Percentiles rank a stretch among this genome's conserved stretches.
Evolutionary conservation across 2,329 filamentous ascomycete genomes (phyloP).

Genomic region (Alternaria longipes): DNA sequence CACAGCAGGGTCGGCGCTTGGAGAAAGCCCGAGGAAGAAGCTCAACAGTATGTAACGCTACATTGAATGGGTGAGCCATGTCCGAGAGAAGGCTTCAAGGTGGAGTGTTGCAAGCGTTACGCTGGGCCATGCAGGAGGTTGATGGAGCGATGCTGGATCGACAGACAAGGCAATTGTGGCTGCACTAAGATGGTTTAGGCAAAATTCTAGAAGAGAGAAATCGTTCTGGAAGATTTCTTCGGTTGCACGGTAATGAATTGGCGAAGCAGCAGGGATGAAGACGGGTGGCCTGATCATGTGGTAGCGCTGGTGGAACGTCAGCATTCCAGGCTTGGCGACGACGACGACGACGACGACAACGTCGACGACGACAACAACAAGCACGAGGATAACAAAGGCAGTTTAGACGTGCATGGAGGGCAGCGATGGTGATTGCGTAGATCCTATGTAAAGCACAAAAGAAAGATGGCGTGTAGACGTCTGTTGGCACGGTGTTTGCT

Average conservation of each 20-base stretch:
- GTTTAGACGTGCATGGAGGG: neutral
- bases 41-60: constrained; percentile 31
- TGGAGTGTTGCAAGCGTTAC: constrained; percentile 24
- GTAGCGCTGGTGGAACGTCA: constrained; percentile 35
- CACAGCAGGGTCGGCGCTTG: constrained; percentile 10
- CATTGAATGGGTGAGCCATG: constrained; percentile 13
- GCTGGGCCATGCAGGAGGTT: constrained; percentile 25
- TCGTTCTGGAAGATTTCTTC: constrained; percentile 32
- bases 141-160: constrained; percentile 31
- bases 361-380: too few species aligned
- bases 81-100: constrained; percentile 23
- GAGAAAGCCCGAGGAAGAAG: constrained; percentile 16
- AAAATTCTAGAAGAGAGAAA: constrained; percentile 46
- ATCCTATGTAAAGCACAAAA: neutral
- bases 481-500: neutral
- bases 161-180: constrained; percentile 31
- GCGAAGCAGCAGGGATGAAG: constrained; percentile 1
- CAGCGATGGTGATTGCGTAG: constrained; percentile 1
- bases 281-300: constrained; percentile 20
- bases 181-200: constrained; percentile 33
- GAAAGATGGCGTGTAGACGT: constrained; percentile 7
- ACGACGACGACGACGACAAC: neutral
- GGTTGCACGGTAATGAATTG: constrained; percentile 24
- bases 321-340: constrained; percentile 14
- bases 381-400: neutral